These are phyloP conservation scores for Mikania micrantha DNA, from an alignment of 129 eudicot genomes.

Conservation along the genomic window DNA sequence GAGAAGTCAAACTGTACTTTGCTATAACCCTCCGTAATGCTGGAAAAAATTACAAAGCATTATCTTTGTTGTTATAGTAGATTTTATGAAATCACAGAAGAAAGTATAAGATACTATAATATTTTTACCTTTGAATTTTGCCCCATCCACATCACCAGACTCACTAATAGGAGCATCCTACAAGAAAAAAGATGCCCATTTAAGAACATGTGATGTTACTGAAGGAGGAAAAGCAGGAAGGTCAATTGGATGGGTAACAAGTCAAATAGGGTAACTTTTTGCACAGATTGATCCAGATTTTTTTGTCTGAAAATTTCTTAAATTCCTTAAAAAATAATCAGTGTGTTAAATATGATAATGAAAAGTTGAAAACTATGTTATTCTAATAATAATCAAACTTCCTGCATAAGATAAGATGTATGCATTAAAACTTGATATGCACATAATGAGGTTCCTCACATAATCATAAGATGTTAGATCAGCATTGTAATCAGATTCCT, in stretches of 20 bases:
- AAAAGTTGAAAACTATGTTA: neutral
- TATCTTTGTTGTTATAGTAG: neutral
- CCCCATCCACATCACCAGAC: constrained; percentile 85
- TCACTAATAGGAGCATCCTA: constrained; percentile 96
- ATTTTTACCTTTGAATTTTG: constrained; percentile 63
- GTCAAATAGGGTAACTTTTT: neutral
- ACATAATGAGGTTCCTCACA: constrained; percentile 38
- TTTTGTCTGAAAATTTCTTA: neutral
- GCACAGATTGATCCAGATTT: neutral
- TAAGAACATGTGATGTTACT: neutral
- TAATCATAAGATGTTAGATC: constrained; percentile 98
- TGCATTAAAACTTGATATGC: neutral
- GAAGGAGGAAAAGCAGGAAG: neutral
- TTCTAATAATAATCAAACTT: neutral
- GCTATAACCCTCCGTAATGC: constrained; percentile 64
- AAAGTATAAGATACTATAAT: neutral
- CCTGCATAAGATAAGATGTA: neutral
- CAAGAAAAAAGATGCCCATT: constrained; percentile 18
- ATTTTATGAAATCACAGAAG: neutral
- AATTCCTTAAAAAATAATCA: neutral
- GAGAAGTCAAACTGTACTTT: constrained; percentile 43
- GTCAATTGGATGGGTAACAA: neutral
- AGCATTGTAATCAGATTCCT: constrained; percentile 73
- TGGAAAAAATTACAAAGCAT: constrained; percentile 25
- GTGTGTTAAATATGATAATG: neutral